These are phyloP conservation scores for Penicillium palitans DNA, from an alignment of 2,329 filamentous ascomycete genomes.

Conservation along the genomic window DNA sequence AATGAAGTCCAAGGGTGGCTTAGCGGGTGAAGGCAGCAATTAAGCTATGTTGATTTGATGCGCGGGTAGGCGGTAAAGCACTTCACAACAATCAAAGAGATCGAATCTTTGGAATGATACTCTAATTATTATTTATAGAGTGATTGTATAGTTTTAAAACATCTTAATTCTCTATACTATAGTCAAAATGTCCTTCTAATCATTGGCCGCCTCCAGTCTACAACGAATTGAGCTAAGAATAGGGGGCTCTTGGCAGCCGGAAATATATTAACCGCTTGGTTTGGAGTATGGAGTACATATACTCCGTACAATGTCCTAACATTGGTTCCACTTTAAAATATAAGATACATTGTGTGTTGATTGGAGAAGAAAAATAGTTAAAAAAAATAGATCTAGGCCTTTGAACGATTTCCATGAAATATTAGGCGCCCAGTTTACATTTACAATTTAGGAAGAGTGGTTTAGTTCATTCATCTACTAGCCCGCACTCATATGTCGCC, in stretches of 20 bases:
- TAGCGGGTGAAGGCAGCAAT: slow-evolving; percentile 26
- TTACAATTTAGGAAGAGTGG: background rate
- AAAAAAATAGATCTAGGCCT: too few relatives aligned
- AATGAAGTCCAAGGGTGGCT: slow-evolving; percentile 22
- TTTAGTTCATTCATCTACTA: background rate
- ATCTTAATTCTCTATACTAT: background rate
- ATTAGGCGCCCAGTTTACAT: too few relatives aligned
- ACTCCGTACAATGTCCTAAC: background rate
- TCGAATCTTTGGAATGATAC: background rate
- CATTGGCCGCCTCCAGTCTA: background rate
- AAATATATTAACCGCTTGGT: slow-evolving; percentile 13
- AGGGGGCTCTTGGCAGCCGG: slow-evolving; percentile 17
- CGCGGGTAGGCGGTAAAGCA: slow-evolving; percentile 25
- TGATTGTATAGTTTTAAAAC: background rate
- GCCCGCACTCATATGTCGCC: background rate
- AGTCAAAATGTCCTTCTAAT: background rate
- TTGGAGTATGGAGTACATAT: background rate
- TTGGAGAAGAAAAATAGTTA: too few relatives aligned
- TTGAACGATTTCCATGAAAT: too few relatives aligned
- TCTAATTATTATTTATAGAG: background rate
- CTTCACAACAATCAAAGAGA: slow-evolving; percentile 4
- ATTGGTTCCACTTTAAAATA: background rate
- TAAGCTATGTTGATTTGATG: slow-evolving; percentile 23
- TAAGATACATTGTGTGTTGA: too few relatives aligned
- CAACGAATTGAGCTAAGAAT: slow-evolving; percentile 15